Evolutionary conservation across 129 eudicot genomes (phyloP).

Genomic region (Artemisia tridentata): DNA sequence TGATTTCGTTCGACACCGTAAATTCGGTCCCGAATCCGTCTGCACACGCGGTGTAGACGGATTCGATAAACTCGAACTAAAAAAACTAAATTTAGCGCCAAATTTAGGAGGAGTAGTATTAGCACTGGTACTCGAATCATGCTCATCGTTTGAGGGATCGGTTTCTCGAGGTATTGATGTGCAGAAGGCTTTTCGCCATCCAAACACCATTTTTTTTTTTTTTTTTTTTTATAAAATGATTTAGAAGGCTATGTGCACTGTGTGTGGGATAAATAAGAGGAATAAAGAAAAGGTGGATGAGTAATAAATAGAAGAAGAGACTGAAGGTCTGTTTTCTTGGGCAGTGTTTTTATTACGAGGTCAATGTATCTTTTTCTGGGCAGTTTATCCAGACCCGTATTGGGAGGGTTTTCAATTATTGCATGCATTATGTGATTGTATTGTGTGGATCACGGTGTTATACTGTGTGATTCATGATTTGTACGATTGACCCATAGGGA

Average conservation of each 20-base stretch:
- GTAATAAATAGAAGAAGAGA: conserved; percentile 13
- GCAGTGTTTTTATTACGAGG: conserved; percentile 35
- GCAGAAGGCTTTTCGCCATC: conserved; percentile 95
- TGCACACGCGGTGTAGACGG: conserved; percentile 60
- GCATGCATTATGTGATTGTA: too few species aligned
- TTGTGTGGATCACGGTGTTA: too few species aligned
- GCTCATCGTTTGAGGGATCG: conserved; percentile 29
- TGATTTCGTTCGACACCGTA: conserved; percentile 55
- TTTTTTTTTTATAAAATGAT: background rate
- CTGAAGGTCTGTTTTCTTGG: conserved; percentile 16
- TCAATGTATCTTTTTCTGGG: conserved; percentile 20
- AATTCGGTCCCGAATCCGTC: conserved; percentile 41
- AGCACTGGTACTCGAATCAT: conserved; percentile 9
- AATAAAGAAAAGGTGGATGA: conserved; percentile 20
- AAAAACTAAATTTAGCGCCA: conserved; percentile 43
- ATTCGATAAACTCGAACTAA: conserved; percentile 40
- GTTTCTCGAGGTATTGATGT: conserved; percentile 68
- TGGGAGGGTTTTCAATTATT: too few species aligned
- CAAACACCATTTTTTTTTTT: conserved; percentile 57
- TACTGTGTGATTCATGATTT: too few species aligned
- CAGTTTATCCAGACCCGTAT: too few species aligned
- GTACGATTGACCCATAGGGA: too few species aligned
- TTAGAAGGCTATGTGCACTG: background rate
- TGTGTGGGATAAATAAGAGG: background rate
- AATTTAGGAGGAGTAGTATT: conserved; percentile 23